phyloP scores from a whole-genome alignment of 257 asterid species.

The Ocimum tenuiflorum region DNA sequence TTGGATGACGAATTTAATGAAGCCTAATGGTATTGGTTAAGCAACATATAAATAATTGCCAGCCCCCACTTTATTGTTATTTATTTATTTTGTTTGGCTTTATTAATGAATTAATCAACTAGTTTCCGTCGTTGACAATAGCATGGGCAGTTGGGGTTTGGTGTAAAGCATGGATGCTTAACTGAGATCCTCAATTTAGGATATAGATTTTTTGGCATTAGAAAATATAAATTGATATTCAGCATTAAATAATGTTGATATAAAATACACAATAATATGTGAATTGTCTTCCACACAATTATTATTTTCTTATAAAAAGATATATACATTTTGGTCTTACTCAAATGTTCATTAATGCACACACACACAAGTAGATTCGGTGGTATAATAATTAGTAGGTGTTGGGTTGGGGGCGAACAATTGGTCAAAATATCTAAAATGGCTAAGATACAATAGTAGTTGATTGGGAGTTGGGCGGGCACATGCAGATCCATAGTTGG shows the following conservation, averaged over 20 bases:
- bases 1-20: too few species aligned
- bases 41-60: not conserved
- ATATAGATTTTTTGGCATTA: too few species aligned
- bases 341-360: too few species aligned
- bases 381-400: not conserved
- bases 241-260: not conserved
- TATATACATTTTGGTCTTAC: too few species aligned
- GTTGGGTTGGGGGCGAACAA: not conserved
- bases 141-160: slow-evolving; percentile 23
- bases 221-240: not conserved
- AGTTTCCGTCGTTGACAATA: slow-evolving; percentile 22
- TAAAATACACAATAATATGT: not conserved
- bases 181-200: not conserved
- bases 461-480: not conserved
- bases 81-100: not conserved
- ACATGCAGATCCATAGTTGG: not conserved
- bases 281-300: too few species aligned
- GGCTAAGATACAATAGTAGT: not conserved
- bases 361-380: not conserved
- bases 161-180: not conserved
- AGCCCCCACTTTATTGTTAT: not conserved
- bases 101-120: not conserved
- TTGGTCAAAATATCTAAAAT: not conserved
- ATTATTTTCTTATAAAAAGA: too few species aligned
- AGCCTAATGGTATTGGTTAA: not conserved